Evolutionary conservation across 2,329 filamentous ascomycete species (phyloP), one percentile per base, ranked within the genome.

Genomic region (Trichophyton simii): DNA sequence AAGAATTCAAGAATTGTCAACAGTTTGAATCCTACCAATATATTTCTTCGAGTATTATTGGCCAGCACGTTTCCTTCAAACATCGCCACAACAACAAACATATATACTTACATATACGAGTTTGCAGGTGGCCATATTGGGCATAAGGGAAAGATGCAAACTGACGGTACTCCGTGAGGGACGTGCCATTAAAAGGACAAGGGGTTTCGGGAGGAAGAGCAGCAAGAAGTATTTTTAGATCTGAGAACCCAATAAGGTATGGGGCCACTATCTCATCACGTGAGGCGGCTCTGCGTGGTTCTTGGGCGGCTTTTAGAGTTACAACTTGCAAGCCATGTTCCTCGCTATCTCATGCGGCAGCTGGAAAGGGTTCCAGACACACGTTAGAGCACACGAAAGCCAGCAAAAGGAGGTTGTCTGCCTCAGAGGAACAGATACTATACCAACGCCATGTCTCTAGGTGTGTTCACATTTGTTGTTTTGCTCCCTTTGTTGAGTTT

Each of bases 361-460:
- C n/a, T 48, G 44, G 44, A 15, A 46, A n/a, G 50, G 28, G 13
- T 13, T 54, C 22, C 25, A 25, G 41, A 44, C n/a, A 44, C n/a
- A n/a, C 11, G 6, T 44, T 44, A 5, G 50, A 54, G 22, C 28
- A 7, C 15, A n/a, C n/a, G 41, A 44, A n/a, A 15, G 9, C 9
- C 50, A 22, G 13, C 20, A 20, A 48, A 22, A 18, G 22, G 13
- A 9, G 28, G 3, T 54, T 25, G 34, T 9, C 11, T 34, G n/a
- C 22, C 9, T 25, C 22, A 3, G 13, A 3, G 13, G 18, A 54
- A 13, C 50, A 18, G 13, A 54, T 54, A 38, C 13, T 54, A 22
- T n/a, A 54, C 22, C 22, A n/a, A 6, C 50, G 28, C 31, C 22
- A 62, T 62, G 61, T 58, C 58, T 60, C 48, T 58, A 60, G 61